These are phyloP conservation scores for Zizania latifolia DNA, from an alignment of 176 grass and related monocot species.

Conservation along the genomic window DNA sequence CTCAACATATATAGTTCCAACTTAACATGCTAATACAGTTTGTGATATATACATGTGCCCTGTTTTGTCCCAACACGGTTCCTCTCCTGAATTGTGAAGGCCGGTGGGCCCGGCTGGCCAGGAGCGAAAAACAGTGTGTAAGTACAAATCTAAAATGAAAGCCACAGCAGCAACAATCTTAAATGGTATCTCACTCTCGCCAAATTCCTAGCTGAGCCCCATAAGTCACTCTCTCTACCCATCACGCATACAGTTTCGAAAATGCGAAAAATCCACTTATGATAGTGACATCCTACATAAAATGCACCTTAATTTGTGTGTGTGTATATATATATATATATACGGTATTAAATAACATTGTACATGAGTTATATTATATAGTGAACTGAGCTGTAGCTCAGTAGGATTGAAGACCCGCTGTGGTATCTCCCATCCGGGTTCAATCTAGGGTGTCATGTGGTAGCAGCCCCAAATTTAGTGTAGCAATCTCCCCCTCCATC, in stretches of 20 bases:
- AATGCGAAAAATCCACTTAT: background rate
- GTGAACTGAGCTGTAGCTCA: too few relatives aligned
- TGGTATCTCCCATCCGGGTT: too few relatives aligned
- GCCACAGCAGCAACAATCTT: background rate
- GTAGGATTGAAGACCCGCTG: too few relatives aligned
- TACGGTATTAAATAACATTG: too few relatives aligned
- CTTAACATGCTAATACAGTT: too few relatives aligned
- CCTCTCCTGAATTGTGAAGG: background rate
- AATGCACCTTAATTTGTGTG: background rate
- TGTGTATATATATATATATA: background rate
- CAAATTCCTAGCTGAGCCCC: background rate
- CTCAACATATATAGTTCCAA: too few relatives aligned
- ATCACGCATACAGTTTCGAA: background rate
- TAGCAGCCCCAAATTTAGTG: too few relatives aligned
- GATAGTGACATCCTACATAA: background rate
- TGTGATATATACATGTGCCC: too few relatives aligned
- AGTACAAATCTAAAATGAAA: slow-evolving; percentile 15
- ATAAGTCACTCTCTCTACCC: background rate
- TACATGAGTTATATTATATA: too few relatives aligned
- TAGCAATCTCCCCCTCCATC: too few relatives aligned
- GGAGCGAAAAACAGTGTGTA: background rate
- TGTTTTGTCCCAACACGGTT: background rate
- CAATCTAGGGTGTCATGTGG: too few relatives aligned
- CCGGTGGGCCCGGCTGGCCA: background rate
- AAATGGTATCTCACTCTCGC: slow-evolving; percentile 16